Evolutionary conservation across 495 filamentous ascomycete genomes (phyloP).

Genomic region (Neurospora tetrasperma): DNA sequence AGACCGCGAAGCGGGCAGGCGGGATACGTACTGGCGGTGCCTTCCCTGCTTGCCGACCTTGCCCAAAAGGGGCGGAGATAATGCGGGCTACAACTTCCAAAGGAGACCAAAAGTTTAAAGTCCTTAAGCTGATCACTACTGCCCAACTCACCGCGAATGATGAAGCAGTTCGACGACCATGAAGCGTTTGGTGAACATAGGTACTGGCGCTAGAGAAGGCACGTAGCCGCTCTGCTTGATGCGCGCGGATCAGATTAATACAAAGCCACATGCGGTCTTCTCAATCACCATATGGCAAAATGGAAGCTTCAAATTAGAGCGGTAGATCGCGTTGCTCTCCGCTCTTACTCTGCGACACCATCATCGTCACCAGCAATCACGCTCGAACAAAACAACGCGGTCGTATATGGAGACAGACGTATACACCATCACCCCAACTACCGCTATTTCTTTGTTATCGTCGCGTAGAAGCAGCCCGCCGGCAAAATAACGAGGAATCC

Average conservation of each 20-base stretch:
- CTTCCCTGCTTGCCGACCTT: neutral
- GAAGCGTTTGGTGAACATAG: neutral
- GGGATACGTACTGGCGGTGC: neutral
- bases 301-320: neutral
- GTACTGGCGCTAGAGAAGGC: neutral
- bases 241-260: neutral
- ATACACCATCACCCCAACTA: neutral
- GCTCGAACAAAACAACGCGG: neutral
- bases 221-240: neutral
- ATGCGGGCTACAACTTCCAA: neutral
- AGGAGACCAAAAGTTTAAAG: neutral
- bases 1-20: neutral
- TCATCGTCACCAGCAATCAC: neutral
- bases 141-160: neutral
- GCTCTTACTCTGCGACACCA: neutral
- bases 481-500: conserved; percentile 1
- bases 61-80: neutral
- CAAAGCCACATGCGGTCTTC: neutral
- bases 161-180: neutral
- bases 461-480: neutral
- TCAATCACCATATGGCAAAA: neutral
- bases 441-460: neutral
- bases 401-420: neutral
- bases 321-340: neutral
- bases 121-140: neutral